A percentile compares a stretch with the other conserved stretches of the same genome.
phyloP scores from a whole-genome alignment of 345 rosid genomes.

The Punica granatum region DNA sequence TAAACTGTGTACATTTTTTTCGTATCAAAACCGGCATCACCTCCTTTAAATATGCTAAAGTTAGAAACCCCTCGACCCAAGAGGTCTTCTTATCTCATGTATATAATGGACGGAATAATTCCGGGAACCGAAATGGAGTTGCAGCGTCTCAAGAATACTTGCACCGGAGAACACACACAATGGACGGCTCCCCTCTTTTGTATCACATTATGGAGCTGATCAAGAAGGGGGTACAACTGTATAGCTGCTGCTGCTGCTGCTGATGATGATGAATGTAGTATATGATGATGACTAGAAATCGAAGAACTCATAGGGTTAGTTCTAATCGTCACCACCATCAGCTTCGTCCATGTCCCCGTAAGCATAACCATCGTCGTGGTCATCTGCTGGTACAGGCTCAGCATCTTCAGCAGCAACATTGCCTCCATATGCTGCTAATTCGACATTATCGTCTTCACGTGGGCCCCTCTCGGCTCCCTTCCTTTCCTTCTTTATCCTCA shows the following conservation, averaged over 20 bases:
- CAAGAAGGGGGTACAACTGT: background rate
- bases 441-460: slow-evolving; percentile 18
- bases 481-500: slow-evolving; percentile 21
- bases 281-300: background rate
- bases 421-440: slow-evolving; percentile 12
- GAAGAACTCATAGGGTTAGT: background rate
- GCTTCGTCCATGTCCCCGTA: slow-evolving; percentile 39
- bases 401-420: slow-evolving; percentile 17
- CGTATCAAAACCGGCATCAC: too few species aligned
- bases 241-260: too few species aligned
- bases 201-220: background rate
- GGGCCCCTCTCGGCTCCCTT: slow-evolving; percentile 13
- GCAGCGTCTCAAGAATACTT: background rate
- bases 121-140: background rate
- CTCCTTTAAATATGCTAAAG: background rate
- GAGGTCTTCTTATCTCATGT: background rate
- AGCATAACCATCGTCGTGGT: slow-evolving; percentile 38
- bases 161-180: background rate
- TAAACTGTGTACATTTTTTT: too few species aligned
- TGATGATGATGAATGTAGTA: background rate
- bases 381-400: slow-evolving; percentile 36
- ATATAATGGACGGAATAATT: background rate
- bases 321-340: slow-evolving; percentile 26
- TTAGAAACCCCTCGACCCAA: background rate
- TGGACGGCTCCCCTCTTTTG: background rate